Evolutionary conservation across 1,139 yeast species (phyloP).

Genomic region (Scheffersomyces segobiensis): DNA sequence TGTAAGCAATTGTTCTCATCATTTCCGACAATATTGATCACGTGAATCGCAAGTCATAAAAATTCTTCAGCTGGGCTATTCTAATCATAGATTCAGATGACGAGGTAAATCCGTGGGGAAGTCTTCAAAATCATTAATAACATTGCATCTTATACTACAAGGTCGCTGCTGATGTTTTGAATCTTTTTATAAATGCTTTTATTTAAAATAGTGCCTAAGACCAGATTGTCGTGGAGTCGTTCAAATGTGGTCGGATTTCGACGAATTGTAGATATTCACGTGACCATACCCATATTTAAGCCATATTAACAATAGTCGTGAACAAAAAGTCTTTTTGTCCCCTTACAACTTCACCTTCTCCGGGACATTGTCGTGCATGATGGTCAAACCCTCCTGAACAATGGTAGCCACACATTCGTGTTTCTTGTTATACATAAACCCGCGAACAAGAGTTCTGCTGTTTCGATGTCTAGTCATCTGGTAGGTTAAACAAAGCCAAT

Average conservation of each 20-base stretch:
- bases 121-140: background rate
- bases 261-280: background rate
- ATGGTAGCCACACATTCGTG: slow-evolving; percentile 43
- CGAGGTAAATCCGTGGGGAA: background rate
- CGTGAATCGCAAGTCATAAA: background rate
- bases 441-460: slow-evolving; percentile 40
- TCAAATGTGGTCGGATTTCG: background rate
- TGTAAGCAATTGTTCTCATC: background rate
- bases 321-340: background rate
- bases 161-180: background rate
- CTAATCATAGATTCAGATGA: background rate
- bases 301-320: background rate
- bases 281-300: background rate
- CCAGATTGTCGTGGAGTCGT: background rate
- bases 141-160: background rate
- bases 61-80: background rate
- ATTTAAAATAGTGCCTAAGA: background rate
- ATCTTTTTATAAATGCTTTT: background rate
- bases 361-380: slow-evolving; percentile 28
- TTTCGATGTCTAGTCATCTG: slow-evolving; percentile 39
- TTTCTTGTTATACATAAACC: slow-evolving; percentile 33
- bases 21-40: background rate
- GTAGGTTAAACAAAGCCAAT: slow-evolving; percentile 43
- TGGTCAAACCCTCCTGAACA: slow-evolving; percentile 46
- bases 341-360: slow-evolving; percentile 17